A percentile compares a stretch with the other conserved stretches of the same genome.
Conservation (phyloP, 1,284 basidiomycete species). For the Tylopilus sp. region DNA sequence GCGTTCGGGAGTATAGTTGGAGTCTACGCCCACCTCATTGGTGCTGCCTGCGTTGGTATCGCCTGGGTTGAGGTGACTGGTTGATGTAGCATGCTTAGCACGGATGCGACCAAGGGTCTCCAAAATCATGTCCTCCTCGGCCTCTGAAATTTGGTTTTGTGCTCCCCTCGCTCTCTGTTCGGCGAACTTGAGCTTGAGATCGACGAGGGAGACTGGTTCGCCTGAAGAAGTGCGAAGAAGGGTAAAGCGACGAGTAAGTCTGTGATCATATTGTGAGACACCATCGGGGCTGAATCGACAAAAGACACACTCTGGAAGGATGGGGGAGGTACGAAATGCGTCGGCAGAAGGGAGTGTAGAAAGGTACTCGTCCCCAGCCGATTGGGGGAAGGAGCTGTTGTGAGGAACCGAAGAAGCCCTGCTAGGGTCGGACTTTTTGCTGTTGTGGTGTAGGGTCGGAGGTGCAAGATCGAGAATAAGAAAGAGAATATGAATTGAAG, state of each 20-base stretch:
- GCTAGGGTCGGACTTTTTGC: constrained; percentile 30
- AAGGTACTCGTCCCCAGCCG: constrained; percentile 35
- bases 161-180: constrained; percentile 67
- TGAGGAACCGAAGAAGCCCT: constrained; percentile 16
- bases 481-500: constrained; percentile 29
- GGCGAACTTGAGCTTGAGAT: constrained; percentile 61
- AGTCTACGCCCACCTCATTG: constrained; percentile 37
- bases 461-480: constrained; percentile 28
- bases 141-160: constrained; percentile 64
- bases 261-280: constrained; percentile 34
- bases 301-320: constrained; percentile 69
- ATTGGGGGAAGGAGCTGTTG: constrained; percentile 13
- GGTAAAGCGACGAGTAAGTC: constrained; percentile 74
- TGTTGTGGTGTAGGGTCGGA: constrained; percentile 24
- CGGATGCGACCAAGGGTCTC: constrained; percentile 62
- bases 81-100: constrained; percentile 35
- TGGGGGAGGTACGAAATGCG: constrained; percentile 77
- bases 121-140: constrained; percentile 77
- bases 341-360: constrained; percentile 59
- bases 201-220: constrained; percentile 57
- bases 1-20: constrained; percentile 37
- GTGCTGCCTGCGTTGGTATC: constrained; percentile 15
- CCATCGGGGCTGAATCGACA: constrained; percentile 14
- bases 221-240: constrained; percentile 64
- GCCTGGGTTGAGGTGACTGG: constrained; percentile 27